Evolutionary conservation across 768 basidiomycete species (phyloP).

Genomic region (Holtermannia corniformis): DNA sequence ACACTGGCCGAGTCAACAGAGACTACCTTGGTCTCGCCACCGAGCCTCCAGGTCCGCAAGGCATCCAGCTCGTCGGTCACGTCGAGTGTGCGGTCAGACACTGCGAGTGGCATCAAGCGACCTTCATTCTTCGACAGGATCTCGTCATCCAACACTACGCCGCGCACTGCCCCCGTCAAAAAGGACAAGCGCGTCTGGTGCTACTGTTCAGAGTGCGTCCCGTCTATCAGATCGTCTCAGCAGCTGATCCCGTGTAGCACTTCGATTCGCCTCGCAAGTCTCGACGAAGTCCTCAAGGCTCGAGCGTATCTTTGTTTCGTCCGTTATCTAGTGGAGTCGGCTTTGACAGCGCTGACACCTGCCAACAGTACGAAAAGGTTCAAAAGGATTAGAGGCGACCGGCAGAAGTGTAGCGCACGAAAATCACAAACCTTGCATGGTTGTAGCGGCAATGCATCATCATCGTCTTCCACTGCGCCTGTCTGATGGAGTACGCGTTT

Average conservation of each 20-base stretch:
- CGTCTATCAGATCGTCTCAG: background rate
- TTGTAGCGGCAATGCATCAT: background rate
- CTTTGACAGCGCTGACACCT: no score
- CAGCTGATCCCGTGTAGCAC: slow-evolving; percentile 44
- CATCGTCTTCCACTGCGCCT: no score
- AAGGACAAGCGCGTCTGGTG: slow-evolving; percentile 62
- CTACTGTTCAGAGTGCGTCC: slow-evolving; percentile 65
- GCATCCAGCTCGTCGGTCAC: background rate
- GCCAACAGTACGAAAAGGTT: background rate
- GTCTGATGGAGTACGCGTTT: no score
- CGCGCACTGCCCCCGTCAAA: background rate
- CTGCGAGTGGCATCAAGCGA: background rate
- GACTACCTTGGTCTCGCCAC: background rate
- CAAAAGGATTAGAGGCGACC: no score
- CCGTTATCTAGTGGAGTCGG: slow-evolving; percentile 13
- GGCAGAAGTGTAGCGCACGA: background rate
- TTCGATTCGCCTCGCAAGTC: slow-evolving; percentile 61
- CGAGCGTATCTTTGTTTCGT: slow-evolving; percentile 85
- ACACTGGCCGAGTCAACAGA: background rate
- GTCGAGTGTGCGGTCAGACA: background rate
- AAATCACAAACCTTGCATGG: background rate
- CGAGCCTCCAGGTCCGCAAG: background rate
- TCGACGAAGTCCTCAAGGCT: slow-evolving; percentile 82
- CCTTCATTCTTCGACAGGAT: slow-evolving; percentile 10
- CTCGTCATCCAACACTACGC: slow-evolving; percentile 8